Evolutionary conservation across 768 basidiomycete species (phyloP).

Genomic region (Strobilomyces dryophilus): DNA sequence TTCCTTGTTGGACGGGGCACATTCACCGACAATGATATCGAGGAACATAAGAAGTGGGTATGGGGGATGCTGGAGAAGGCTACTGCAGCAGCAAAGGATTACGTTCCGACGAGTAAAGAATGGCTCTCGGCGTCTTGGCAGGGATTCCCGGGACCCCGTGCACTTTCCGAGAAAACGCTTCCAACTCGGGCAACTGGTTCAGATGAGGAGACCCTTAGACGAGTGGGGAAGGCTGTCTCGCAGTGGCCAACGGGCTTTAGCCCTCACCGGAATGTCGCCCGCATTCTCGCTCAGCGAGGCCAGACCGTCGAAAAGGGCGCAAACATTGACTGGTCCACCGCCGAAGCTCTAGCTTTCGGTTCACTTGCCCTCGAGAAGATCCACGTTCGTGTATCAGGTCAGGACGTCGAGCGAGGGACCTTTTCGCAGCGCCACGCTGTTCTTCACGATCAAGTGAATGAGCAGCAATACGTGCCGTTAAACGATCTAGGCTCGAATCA

Average conservation of each 20-base stretch:
- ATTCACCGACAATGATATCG: conserved; percentile 94
- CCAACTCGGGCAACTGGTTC: conserved; percentile 88
- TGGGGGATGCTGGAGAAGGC: conserved; percentile 99
- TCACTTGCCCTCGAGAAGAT: conserved; percentile 88
- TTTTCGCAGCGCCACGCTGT: conserved; percentile 99
- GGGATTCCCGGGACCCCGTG: conserved; percentile 95
- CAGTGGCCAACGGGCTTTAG: conserved; percentile 81
- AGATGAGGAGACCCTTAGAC: conserved; percentile 69
- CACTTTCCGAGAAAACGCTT: conserved; percentile 87
- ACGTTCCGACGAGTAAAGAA: conserved; percentile 90
- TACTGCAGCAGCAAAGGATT: conserved; percentile 90
- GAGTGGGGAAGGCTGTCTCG: conserved; percentile 85
- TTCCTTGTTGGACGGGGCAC: conserved; percentile 87
- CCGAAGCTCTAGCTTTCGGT: conserved; percentile 96
- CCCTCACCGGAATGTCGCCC: conserved; percentile 89
- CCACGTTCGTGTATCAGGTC: conserved; percentile 93
- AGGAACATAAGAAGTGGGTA: conserved; percentile 99
- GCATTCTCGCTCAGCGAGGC: conserved; percentile 84
- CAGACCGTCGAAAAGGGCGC: conserved; percentile 88
- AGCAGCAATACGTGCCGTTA: conserved; percentile 84
- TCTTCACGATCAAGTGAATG: conserved; percentile 92
- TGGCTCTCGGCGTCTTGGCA: conserved; percentile 99
- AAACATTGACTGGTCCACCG: conserved; percentile 97
- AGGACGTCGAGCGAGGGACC: conserved; percentile 98
- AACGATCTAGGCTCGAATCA: conserved; percentile 86